A percentile compares a stretch with the other conserved stretches of the same genome.
These are phyloP conservation scores for Populus hybrid DNA, from an alignment of 441 rosid genomes.

Conservation along the genomic window DNA sequence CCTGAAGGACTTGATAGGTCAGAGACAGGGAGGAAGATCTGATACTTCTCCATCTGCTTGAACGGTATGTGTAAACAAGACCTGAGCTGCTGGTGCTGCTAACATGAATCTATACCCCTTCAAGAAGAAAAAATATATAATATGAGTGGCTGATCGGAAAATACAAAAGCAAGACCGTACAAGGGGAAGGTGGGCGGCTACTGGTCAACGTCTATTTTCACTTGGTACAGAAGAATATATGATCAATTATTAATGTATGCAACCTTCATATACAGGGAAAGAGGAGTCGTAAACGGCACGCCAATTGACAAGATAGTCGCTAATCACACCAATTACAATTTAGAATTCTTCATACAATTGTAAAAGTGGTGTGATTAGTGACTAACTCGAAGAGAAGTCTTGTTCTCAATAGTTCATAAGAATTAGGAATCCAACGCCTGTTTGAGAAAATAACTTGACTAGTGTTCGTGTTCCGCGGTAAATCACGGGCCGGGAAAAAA, in stretches of 20 bases:
- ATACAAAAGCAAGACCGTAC: neutral
- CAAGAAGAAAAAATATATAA: neutral
- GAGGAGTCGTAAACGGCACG: constrained; percentile 34
- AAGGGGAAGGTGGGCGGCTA: constrained; percentile 30
- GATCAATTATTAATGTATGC: constrained; percentile 1
- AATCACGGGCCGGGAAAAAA: too few species aligned
- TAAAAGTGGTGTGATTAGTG: too few species aligned
- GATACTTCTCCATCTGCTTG: constrained; percentile 21
- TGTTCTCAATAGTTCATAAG: neutral
- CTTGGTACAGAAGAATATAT: neutral
- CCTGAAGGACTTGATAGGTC: constrained; percentile 6
- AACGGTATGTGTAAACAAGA: neutral
- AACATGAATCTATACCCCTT: neutral
- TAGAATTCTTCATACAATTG: neutral
- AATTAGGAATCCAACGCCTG: neutral
- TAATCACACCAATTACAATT: neutral
- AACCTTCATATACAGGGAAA: neutral
- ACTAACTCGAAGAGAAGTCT: neutral
- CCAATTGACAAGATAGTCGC: neutral
- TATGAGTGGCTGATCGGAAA: neutral
- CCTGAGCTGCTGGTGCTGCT: neutral
- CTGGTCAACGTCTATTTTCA: constrained; percentile 16
- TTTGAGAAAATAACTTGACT: neutral
- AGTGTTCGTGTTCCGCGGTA: neutral
- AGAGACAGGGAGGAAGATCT: constrained; percentile 5